Evolutionary conservation across 2,329 filamentous ascomycete species (phyloP).

Genomic region (Colletotrichum zoysiae): DNA sequence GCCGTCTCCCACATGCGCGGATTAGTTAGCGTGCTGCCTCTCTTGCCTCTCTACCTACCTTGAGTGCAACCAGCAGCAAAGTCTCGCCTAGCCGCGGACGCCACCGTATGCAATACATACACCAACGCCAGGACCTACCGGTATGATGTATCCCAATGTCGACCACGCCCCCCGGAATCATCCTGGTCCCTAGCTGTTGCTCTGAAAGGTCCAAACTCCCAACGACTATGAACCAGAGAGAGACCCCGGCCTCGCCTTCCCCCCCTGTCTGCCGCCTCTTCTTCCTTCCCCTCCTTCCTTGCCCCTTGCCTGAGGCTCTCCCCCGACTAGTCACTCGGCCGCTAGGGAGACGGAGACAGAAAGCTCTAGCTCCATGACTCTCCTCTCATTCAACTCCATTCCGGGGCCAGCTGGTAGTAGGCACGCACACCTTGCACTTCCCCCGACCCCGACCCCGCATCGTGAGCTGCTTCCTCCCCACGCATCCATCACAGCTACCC

Average conservation of each 20-base stretch:
- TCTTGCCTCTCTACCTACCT: not conserved
- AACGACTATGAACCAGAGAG: constrained; percentile 1
- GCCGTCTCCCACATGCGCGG: constrained; percentile 25
- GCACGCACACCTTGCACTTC: not conserved
- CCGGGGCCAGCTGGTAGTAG: not conserved
- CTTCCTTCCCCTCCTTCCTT: constrained; percentile 14
- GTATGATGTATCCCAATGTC: not conserved
- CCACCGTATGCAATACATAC: constrained; percentile 17
- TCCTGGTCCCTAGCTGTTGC: constrained; percentile 24
- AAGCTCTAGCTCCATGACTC: constrained; percentile 10
- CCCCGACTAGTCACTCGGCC: not conserved
- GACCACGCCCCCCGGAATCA: constrained; percentile 17
- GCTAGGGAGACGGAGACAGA: not conserved
- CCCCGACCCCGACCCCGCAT: constrained; percentile 4
- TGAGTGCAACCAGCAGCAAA: no score
- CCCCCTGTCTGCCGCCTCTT: constrained; percentile 1
- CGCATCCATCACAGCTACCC: constrained; percentile 32
- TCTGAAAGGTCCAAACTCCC: constrained; percentile 5
- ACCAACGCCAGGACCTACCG: not conserved
- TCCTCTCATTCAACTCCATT: not conserved
- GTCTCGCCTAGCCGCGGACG: not conserved
- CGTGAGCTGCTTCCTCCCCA: constrained; percentile 25
- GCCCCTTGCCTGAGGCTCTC: not conserved
- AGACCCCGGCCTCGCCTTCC: constrained; percentile 1
- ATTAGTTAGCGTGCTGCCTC: not conserved